A percentile compares a stretch with the other conserved stretches of the same genome.
Conservation (phyloP, 2,329 filamentous ascomycete genomes). For the Colletotrichum horii region DNA sequence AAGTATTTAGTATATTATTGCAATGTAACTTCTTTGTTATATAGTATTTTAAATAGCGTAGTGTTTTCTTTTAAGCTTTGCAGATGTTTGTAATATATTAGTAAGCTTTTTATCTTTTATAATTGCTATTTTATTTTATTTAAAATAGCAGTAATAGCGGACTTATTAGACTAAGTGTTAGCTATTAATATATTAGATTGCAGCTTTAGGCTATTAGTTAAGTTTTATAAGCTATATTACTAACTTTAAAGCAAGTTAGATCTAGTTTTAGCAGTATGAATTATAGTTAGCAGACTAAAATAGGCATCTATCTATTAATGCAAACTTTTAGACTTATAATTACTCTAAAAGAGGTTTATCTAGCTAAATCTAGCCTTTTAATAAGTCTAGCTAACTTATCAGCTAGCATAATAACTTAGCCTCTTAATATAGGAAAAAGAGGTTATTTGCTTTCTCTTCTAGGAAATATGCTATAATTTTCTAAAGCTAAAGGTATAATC, state of each 20-base stretch:
- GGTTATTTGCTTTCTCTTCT: not conserved
- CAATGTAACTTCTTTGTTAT: not conserved
- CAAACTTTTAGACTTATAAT: not conserved
- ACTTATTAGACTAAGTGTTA: not conserved
- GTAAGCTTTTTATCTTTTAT: not conserved
- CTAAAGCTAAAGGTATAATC: not conserved
- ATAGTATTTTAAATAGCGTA: not conserved
- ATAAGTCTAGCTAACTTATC: not conserved
- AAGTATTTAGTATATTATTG: not conserved
- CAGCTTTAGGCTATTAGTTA: not conserved
- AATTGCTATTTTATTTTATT: not conserved
- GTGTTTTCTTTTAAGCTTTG: not conserved
- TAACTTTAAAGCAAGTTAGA: not conserved
- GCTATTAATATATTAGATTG: not conserved
- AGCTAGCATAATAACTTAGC: not conserved
- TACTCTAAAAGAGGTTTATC: not conserved
- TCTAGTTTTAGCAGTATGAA: not conserved
- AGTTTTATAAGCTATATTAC: not conserved
- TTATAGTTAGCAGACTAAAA: not conserved
- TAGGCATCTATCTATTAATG: not conserved
- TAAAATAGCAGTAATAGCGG: not conserved
- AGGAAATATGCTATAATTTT: not conserved
- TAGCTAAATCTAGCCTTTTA: not conserved
- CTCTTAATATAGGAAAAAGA: not conserved
- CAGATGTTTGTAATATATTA: not conserved